phyloP scores from a whole-genome alignment of 1,284 basidiomycete species.

The Hymenochaete sp. region DNA sequence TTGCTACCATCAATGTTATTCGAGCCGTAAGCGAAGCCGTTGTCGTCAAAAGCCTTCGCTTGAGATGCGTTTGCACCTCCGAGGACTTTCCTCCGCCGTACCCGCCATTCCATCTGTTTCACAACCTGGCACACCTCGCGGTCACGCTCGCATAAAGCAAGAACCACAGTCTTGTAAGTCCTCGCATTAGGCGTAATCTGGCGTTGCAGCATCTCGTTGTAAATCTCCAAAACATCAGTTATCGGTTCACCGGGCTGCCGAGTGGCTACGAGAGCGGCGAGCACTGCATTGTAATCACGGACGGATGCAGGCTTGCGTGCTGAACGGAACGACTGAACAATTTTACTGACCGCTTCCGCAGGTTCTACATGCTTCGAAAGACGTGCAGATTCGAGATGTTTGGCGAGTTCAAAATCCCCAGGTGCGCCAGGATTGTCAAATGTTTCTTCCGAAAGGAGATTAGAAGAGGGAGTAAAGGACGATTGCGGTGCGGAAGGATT shows the following conservation, averaged over 20 bases:
- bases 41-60: constrained; percentile 9
- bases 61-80: constrained; percentile 15
- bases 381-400: constrained; percentile 15
- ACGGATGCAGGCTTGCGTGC: constrained; percentile 21
- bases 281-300: constrained; percentile 57
- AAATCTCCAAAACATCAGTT: constrained; percentile 55
- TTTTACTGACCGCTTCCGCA: constrained; percentile 16
- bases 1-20: too few species aligned
- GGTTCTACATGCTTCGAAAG: constrained; percentile 8
- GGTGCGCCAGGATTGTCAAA: constrained; percentile 10
- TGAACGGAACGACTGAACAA: constrained; percentile 20
- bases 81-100: constrained; percentile 27
- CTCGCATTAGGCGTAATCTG: constrained; percentile 56
- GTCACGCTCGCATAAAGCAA: constrained; percentile 66
- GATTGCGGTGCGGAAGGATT: constrained; percentile 22
- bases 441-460: constrained; percentile 5
- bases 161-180: constrained; percentile 68
- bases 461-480: constrained; percentile 11
- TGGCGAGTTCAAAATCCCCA: background rate
- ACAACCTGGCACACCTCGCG: constrained; percentile 52
- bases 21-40: constrained; percentile 21
- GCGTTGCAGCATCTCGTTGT: constrained; percentile 67
- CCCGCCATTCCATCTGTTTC: constrained; percentile 32
- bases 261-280: constrained; percentile 45
- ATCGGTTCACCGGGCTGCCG: constrained; percentile 50